phyloP scores from a whole-genome alignment of 495 filamentous ascomycete genomes.

The Lasiosphaeris hirsuta region DNA sequence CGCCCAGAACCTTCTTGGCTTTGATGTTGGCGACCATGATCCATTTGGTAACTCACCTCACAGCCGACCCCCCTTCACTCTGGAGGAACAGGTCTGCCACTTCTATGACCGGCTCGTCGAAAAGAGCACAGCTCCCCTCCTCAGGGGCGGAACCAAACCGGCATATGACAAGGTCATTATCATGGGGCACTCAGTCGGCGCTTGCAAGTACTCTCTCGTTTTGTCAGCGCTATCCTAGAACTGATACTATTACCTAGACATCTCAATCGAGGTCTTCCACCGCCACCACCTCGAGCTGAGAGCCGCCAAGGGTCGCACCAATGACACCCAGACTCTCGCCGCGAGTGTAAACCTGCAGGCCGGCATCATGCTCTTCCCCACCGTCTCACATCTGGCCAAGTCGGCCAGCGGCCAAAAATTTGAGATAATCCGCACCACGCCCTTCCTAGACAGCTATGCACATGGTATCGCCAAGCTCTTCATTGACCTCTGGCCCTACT shows the following conservation, averaged over 20 bases:
- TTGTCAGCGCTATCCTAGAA: too few relatives aligned
- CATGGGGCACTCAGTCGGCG: constrained; percentile 79
- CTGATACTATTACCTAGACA: constrained; percentile 31
- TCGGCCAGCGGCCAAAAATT: constrained; percentile 61
- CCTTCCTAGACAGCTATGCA: constrained; percentile 52
- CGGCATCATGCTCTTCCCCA: constrained; percentile 72
- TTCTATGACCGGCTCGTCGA: constrained; percentile 37
- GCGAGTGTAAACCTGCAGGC: constrained; percentile 32
- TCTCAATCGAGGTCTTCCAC: constrained; percentile 68
- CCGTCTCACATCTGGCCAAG: constrained; percentile 68
- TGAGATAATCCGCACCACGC: constrained; percentile 48
- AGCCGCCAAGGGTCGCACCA: constrained; percentile 11
- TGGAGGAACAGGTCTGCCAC: constrained; percentile 62
- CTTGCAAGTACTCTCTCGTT: constrained; percentile 30
- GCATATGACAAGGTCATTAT: constrained; percentile 61
- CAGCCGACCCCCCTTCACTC: constrained; percentile 36
- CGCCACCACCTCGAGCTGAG: constrained; percentile 38
- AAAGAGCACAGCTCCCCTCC: constrained; percentile 5
- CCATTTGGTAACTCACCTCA: constrained; percentile 32
- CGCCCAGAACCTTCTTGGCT: constrained; percentile 72
- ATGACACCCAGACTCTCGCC: neutral
- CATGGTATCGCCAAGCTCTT: constrained; percentile 49
- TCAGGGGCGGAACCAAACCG: neutral
- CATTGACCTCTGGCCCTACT: constrained; percentile 45
- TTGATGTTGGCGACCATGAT: constrained; percentile 50